A percentile compares a stretch with the other conserved stretches of the same genome.
phyloP scores from a whole-genome alignment of 1,284 basidiomycete genomes.

The Meira miltonrushii region DNA sequence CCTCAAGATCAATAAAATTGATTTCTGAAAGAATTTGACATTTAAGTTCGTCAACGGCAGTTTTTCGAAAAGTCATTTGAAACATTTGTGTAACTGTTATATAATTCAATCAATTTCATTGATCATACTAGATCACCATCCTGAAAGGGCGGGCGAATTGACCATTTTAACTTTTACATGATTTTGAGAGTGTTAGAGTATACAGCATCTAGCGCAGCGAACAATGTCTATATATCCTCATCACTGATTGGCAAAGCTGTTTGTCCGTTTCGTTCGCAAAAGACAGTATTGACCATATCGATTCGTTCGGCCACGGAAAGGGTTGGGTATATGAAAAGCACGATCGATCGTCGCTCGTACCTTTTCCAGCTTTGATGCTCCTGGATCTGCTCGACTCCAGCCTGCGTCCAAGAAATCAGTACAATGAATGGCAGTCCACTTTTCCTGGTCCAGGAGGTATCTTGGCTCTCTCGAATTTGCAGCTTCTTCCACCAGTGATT shows the following conservation, averaged over 20 bases:
- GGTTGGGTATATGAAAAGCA: slow-evolving; percentile 33
- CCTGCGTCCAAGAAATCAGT: slow-evolving; percentile 40
- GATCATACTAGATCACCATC: too few species aligned
- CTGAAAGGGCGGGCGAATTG: too few species aligned
- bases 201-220: too few species aligned
- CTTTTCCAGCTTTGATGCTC: slow-evolving; percentile 2
- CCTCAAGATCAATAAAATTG: too few species aligned
- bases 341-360: slow-evolving; percentile 26
- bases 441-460: slow-evolving; percentile 16
- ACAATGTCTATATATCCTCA: neutral
- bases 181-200: too few species aligned
- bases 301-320: slow-evolving; percentile 9
- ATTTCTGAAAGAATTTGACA: too few species aligned
- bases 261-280: slow-evolving; percentile 13
- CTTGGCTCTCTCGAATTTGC: slow-evolving; percentile 27
- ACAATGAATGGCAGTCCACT: slow-evolving; percentile 37
- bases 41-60: too few species aligned
- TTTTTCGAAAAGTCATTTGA: too few species aligned
- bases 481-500: neutral
- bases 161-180: too few species aligned
- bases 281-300: slow-evolving; percentile 43
- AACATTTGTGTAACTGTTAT: too few species aligned
- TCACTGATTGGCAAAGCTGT: slow-evolving; percentile 1
- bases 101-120: too few species aligned
- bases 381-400: slow-evolving; percentile 17